Base-by-base conservation (phyloP, 805 yeast species). In the Sugiyamaella boreocaroliniensis region DNA sequence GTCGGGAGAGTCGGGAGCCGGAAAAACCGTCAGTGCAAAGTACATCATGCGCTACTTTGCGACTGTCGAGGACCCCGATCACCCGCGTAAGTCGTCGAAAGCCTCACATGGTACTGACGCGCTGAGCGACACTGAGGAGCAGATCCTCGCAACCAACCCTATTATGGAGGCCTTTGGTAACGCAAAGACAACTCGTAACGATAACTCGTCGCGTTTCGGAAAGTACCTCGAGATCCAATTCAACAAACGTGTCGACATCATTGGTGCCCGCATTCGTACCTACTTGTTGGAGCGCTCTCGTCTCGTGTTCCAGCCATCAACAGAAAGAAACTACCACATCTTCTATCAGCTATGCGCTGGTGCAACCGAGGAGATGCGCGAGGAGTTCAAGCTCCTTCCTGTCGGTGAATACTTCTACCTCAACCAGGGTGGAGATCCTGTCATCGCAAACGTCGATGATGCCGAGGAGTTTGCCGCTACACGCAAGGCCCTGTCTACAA, bases 161-260 rank as follows among this genome's bases (percentile, higher is more conserved):
- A 85, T 93, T 62, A 86, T 93, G 85, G 99, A 93, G 72, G 93
- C 98, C 0, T 93, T 93, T 70, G 99, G 99, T 75, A 93, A 95
- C 69, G 98, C 99, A 7, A 92, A 92, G 67, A 92, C 99, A 1
- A 85, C 96, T 16, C 83, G 99, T 75, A 92, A 92, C 68, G 97
- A 92, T 72, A 92, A 92, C 71, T 93, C 98, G 29, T 92, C 98
- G 22, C 85, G 99, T 70, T 95, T 93, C 66, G 99, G 99, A 65
- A 92, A 92, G 70, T 92, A 92, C 68, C 76, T 92, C 60, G 98
- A 92, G 71, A 92, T 92, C 61, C 74, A 89, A 60, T 92, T 92
- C 69, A 86, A 89, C 70, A 70, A 77, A 19, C 65, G 79, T 22
- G 83, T 86, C 18, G 79, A 86, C 37, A 92, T 92, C 63, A 85